Conservation (phyloP, 345 rosid species). For the Excoecaria cochinchinensis region DNA sequence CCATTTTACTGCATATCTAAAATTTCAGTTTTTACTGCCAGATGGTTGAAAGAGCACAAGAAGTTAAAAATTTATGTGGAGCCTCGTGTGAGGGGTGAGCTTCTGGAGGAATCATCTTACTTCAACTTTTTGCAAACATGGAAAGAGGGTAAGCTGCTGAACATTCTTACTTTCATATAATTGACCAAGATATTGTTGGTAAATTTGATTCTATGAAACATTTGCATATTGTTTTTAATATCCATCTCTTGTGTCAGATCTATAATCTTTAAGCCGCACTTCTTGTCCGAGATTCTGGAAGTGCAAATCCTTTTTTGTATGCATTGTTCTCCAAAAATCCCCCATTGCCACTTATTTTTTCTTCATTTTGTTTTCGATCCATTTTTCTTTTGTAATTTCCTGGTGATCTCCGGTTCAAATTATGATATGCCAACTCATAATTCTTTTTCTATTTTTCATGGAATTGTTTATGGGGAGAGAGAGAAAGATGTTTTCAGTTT, state of each 20-base stretch:
- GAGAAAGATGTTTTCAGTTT: neutral
- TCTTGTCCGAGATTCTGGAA: neutral
- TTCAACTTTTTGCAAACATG: slow-evolving; percentile 81
- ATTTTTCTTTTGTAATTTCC: neutral
- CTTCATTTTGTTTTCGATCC: neutral
- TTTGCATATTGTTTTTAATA: neutral
- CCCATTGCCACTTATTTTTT: neutral
- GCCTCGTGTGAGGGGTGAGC: slow-evolving; percentile 78
- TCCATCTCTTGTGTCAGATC: neutral
- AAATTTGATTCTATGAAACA: neutral
- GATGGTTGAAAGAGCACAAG: slow-evolving; percentile 85
- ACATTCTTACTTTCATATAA: neutral
- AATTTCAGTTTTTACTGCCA: slow-evolving; percentile 34
- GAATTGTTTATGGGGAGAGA: neutral
- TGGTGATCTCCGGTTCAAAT: neutral
- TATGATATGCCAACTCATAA: neutral
- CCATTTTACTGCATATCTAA: slow-evolving; percentile 1
- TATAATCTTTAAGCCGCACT: neutral
- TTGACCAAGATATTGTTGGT: neutral
- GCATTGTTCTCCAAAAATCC: neutral
- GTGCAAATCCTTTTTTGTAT: neutral
- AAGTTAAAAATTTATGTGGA: slow-evolving; percentile 76
- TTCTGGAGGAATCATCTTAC: slow-evolving; percentile 72
- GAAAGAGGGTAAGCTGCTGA: slow-evolving; percentile 70
- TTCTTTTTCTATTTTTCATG: neutral